Base-by-base conservation (phyloP, 306 rosid species). In the Rubus idaeus region DNA sequence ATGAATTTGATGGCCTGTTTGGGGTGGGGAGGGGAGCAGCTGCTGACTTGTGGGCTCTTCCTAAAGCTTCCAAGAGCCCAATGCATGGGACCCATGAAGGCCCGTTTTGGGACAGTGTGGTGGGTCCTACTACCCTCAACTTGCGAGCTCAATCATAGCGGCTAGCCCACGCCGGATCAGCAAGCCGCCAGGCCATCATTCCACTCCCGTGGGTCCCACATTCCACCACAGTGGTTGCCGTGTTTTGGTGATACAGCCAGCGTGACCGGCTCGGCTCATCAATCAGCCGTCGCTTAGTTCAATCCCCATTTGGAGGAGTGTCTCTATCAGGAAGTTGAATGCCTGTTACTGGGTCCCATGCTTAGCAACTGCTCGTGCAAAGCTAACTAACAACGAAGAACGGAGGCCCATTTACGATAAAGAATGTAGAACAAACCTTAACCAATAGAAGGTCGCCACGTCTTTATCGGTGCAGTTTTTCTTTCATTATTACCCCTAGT, bases 131-230 rank as follows among this genome's bases (percentile, higher is more conserved):
- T 53, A 55, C 65, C 67, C 69, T 61, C 89, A 81, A 84, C 70
- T 84, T 81, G 87, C 80, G 77, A 77, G 73, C 71, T 56, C 77
- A 90, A 90, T 90, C 79, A 90, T 88, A 75, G 66, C 68, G 88
- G 90, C 87, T 84, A 83, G 86, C 88, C 85, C 95, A 90, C 90
- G 87, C 95, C 87, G 81, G 88, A 86, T 88, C 70, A 69, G 77
- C 57, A 62, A 86, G 87, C 88, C 90, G 92, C 87, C 85, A 74
- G 80, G 66, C 80, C 83, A 86, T 81, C 85, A 75, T 80, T 78
- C 51, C 58, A 60, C 13, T 11, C 18, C 5, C 0, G 0, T 53
- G 84, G 92, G 87, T 57, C 93, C 93, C 90, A 68, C 86, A 23
- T 77, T 73, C 84, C 82, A 84, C 87, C 78, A 68, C 58, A 14